A percentile compares a stretch with the other conserved stretches of the same genome.
Conservation (phyloP, 2,329 filamentous ascomycete genomes). For the Scopulariopsis brevicaulis region DNA sequence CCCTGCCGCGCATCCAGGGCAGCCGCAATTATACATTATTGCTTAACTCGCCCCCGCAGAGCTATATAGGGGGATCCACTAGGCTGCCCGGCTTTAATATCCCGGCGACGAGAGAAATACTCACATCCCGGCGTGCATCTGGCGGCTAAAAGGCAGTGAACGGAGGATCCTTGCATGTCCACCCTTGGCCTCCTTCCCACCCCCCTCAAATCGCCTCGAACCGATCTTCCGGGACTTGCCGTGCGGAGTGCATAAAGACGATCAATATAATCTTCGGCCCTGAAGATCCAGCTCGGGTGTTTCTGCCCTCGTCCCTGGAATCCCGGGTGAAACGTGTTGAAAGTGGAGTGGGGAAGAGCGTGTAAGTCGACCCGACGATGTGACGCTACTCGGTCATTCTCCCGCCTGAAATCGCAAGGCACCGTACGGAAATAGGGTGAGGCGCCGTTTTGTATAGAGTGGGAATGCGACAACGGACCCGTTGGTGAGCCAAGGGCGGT, state of each 20-base stretch:
- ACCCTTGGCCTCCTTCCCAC: background rate
- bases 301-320: background rate
- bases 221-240: background rate
- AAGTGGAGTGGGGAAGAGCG: background rate
- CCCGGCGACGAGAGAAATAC: no score
- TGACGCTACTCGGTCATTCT: background rate
- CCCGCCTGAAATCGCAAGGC: background rate
- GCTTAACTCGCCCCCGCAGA: no score
- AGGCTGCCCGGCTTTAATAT: no score
- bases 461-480: background rate
- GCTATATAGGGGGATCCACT: no score
- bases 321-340: background rate
- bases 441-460: background rate
- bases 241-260: background rate
- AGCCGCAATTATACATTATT: no score
- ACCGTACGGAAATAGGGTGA: background rate
- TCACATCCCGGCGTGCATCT: background rate
- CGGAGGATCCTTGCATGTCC: background rate
- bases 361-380: background rate
- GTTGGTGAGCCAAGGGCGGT: background rate
- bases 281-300: background rate
- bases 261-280: background rate
- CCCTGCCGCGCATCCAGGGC: no score
- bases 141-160: background rate
- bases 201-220: background rate